Percentiles rank a stretch among this genome's conserved stretches.
Evolutionary conservation across 1,284 basidiomycete genomes (phyloP).

Genomic region (Taiwanofungus camphoratus): DNA sequence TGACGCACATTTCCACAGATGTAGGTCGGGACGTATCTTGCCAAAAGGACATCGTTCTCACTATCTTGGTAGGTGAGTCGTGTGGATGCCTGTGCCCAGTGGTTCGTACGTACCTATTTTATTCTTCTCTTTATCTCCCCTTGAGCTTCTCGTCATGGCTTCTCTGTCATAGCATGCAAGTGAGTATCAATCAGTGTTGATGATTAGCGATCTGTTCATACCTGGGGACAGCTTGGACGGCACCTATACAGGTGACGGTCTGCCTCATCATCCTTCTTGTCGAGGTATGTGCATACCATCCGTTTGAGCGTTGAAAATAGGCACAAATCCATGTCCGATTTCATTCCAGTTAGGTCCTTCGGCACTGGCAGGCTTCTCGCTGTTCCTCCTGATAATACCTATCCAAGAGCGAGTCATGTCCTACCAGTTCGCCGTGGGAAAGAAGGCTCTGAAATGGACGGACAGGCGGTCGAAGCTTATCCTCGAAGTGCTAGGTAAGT

Average conservation of each 20-base stretch:
- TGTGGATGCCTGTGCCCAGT: constrained; percentile 54
- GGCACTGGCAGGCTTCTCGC: constrained; percentile 71
- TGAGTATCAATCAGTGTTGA: constrained; percentile 7
- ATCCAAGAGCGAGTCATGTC: constrained; percentile 71
- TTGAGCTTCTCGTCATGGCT: not conserved
- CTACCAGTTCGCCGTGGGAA: constrained; percentile 55
- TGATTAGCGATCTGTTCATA: not conserved
- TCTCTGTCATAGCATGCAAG: constrained; percentile 16
- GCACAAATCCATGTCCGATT: not conserved
- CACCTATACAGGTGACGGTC: constrained; percentile 60
- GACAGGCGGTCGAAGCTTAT: constrained; percentile 65
- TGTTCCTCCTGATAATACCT: constrained; percentile 67
- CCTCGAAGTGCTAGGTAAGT: constrained; percentile 55
- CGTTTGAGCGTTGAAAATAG: not conserved
- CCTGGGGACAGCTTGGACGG: constrained; percentile 49
- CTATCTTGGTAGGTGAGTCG: constrained; percentile 40
- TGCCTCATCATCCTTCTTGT: constrained; percentile 59
- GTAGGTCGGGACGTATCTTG: constrained; percentile 30
- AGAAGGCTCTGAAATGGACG: constrained; percentile 62
- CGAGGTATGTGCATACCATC: constrained; percentile 33
- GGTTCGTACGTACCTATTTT: constrained; percentile 50
- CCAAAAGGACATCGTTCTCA: constrained; percentile 3
- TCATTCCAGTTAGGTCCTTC: constrained; percentile 60
- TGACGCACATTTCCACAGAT: constrained; percentile 73
- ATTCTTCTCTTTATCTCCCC: not conserved